Conservation (phyloP, 176 grass and related monocot species). For the Cenchrus fungigraminus region DNA sequence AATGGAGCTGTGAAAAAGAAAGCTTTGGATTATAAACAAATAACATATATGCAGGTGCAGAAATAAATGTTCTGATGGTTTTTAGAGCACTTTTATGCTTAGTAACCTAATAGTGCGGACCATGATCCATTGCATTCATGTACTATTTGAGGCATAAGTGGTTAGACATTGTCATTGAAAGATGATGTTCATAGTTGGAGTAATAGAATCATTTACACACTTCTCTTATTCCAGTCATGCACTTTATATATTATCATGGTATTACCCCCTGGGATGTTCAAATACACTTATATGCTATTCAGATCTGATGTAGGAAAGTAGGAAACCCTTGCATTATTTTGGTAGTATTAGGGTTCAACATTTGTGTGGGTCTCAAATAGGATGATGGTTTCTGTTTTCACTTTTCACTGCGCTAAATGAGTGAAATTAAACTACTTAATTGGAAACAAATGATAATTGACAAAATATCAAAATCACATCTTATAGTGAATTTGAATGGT, state of each 20-base stretch:
- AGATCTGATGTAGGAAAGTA: not conserved
- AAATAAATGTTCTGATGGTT: slow-evolving; percentile 18
- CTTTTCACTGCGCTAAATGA: not conserved
- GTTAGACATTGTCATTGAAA: not conserved
- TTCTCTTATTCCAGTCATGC: not conserved
- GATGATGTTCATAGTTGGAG: not conserved
- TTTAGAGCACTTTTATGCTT: slow-evolving; percentile 21
- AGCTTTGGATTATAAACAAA: slow-evolving; percentile 83
- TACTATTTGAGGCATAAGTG: slow-evolving; percentile 25
- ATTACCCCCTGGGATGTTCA: not conserved
- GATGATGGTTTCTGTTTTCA: not conserved
- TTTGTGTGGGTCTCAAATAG: not conserved
- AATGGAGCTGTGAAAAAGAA: slow-evolving; percentile 94
- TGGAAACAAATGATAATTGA: slow-evolving; percentile 15
- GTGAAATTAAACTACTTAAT: not conserved
- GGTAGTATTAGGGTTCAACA: not conserved
- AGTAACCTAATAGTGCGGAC: slow-evolving; percentile 11
- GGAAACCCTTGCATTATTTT: slow-evolving; percentile 10
- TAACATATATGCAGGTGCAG: slow-evolving; percentile 90
- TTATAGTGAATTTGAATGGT: not conserved
- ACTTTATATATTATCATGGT: not conserved
- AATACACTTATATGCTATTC: slow-evolving; percentile 8
- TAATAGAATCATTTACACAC: slow-evolving; percentile 8
- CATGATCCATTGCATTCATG: not conserved
- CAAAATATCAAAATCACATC: slow-evolving; percentile 3